Percentiles rank a stretch among this genome's conserved stretches.
These are phyloP conservation scores for Xylaria polymorpha DNA, from an alignment of 2,329 filamentous ascomycete genomes.

Conservation along the genomic window DNA sequence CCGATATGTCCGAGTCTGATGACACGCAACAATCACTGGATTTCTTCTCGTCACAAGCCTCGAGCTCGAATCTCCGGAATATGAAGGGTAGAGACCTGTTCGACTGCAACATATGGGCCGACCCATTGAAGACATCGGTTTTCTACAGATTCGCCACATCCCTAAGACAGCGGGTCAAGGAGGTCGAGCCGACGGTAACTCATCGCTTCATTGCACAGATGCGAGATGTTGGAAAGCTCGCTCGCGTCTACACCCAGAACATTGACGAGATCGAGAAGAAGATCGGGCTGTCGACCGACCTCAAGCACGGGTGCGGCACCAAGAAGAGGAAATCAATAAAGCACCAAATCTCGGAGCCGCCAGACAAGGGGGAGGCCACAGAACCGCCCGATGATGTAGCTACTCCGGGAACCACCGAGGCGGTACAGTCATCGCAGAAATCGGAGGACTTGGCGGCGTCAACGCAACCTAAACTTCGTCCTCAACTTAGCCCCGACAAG, in stretches of 20 bases:
- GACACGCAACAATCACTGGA: constrained; percentile 57
- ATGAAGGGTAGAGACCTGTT: constrained; percentile 79
- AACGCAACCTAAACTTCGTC: constrained; percentile 37
- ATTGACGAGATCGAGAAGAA: constrained; percentile 80
- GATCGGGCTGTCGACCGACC: constrained; percentile 72
- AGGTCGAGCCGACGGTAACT: constrained; percentile 72
- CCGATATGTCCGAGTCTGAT: constrained; percentile 57
- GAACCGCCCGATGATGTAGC: constrained; percentile 38
- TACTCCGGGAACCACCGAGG: constrained; percentile 35
- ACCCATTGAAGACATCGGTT: constrained; percentile 74
- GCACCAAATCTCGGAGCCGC: constrained; percentile 43
- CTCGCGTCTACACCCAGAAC: constrained; percentile 80
- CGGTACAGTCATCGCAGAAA: constrained; percentile 38
- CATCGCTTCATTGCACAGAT: constrained; percentile 77
- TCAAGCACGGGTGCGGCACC: constrained; percentile 71
- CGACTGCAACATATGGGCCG: constrained; percentile 76
- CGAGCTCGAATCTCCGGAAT: constrained; percentile 61
- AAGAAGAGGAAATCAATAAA: constrained; percentile 61
- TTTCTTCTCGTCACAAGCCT: constrained; percentile 55
- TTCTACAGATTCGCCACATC: constrained; percentile 80
- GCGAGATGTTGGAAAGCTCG: constrained; percentile 73
- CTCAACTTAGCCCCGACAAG: constrained; percentile 48
- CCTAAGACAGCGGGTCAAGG: constrained; percentile 70
- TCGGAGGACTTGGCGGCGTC: constrained; percentile 29
- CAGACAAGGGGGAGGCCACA: constrained; percentile 41